Evolutionary conservation across 352 stramenopile genomes (phyloP), one percentile per base, ranked within the genome.

Genomic region (Peronospora farinosa): DNA sequence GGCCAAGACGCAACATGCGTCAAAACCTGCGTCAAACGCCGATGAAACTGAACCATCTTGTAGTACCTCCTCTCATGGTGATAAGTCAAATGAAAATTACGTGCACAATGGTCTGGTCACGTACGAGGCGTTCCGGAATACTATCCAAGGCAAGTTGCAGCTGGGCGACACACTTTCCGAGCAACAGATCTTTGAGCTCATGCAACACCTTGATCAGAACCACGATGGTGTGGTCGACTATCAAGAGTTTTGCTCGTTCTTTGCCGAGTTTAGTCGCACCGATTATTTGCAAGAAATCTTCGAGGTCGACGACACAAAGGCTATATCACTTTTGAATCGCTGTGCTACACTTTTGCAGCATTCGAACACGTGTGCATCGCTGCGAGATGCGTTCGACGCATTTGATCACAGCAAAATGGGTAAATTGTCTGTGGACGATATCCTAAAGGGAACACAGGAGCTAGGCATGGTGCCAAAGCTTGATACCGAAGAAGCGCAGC

Each of bases 111-210:
- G 64, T 3, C 54, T 78, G 11, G 70, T 90, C 37, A 88, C 79
- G 15, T 91, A 91, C 51, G 77, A 87, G 27, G 75, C 87, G 25
- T 91, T 91, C 31, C 74, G 79, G 5, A 70, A 71, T 5, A 91
- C 79, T 9, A 72, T 91, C 17, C 77, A 87, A 55, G 65, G 60
- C 7, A 76, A 73, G 13, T 53, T 91, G 5, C 66, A 76, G 10
- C 60, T 91, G 0, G 51, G 58, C 0, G 66, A 74, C 17, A 80
- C 67, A 0, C 67, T 97, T 5, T 92, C 83, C 11, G 84, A 93
- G 53, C 79, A 93, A 39, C 85, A 96, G 60, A 92, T 96, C 13
- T 95, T 96, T 19, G 89, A 97, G 54, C 57, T 97, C 17, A 97
- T 97, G 89, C 77, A 95, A 49, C 78, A 91, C 40, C 81, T 96